Evolutionary conservation across 805 yeast species (phyloP).

Genomic region (Dipodascopsis tothii): DNA sequence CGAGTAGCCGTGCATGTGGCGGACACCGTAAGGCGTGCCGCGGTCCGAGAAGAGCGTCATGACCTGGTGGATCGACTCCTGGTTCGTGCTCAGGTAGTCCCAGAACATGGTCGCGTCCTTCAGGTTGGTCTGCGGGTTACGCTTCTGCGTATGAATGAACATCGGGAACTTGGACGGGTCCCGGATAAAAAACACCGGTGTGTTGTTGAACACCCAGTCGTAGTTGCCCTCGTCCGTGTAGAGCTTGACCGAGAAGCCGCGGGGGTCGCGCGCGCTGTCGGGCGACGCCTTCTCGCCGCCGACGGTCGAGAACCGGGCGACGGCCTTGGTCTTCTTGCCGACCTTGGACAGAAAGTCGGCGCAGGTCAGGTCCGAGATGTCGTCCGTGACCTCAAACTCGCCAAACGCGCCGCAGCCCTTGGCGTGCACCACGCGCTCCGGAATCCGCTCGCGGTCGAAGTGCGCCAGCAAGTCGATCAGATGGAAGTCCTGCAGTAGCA

Average conservation of each 20-base stretch:
- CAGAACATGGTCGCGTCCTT: slow-evolving; percentile 50
- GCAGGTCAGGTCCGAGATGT: slow-evolving; percentile 43
- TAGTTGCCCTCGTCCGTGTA: slow-evolving; percentile 61
- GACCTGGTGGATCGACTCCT: slow-evolving; percentile 52
- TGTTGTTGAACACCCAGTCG: slow-evolving; percentile 69
- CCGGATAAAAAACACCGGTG: slow-evolving; percentile 59
- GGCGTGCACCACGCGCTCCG: slow-evolving; percentile 63
- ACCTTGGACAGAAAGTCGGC: slow-evolving; percentile 49
- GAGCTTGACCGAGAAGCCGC: slow-evolving; percentile 60
- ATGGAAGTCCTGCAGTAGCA: slow-evolving; percentile 52
- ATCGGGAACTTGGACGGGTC: slow-evolving; percentile 59
- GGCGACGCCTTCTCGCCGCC: slow-evolving; percentile 65
- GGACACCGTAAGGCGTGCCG: slow-evolving; percentile 51
- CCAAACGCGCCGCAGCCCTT: slow-evolving; percentile 61
- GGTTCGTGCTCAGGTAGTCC: slow-evolving; percentile 52
- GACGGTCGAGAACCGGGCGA: slow-evolving; percentile 56
- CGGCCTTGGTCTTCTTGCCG: slow-evolving; percentile 71
- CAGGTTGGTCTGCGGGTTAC: slow-evolving; percentile 56
- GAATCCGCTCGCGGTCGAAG: slow-evolving; percentile 57
- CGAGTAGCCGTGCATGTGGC: slow-evolving; percentile 54
- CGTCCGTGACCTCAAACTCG: slow-evolving; percentile 52
- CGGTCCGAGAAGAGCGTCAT: slow-evolving; percentile 52
- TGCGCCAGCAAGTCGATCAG: slow-evolving; percentile 50
- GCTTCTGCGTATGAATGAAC: slow-evolving; percentile 63
- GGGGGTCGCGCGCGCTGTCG: slow-evolving; percentile 61